Base-by-base conservation (phyloP, 2,329 filamentous ascomycete species). In the Cercospora sp. region DNA sequence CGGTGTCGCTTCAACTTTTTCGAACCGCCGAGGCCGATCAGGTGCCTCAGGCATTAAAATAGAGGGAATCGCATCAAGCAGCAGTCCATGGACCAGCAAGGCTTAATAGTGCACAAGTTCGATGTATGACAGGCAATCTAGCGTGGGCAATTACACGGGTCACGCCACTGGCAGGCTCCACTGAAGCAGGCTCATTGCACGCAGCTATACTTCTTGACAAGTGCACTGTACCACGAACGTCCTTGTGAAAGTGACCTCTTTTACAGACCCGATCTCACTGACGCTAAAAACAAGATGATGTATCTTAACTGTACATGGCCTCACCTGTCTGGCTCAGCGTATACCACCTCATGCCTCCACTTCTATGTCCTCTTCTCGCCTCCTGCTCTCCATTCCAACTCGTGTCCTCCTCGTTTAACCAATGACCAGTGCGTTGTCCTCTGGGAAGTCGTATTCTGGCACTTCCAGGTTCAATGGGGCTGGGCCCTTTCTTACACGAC, bases 401-500 rank as follows among this genome's bases (percentile, higher is more conserved):
- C 28, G 23, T 59, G n/a, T 59, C n/a, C 16, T 42, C 23, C 23
- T 23, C n/a, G n/a, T 80, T 87, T 94, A 99, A 91, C 95, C 95
- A 83, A 99, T 96, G 76, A 98, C 83, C 75, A 99, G 86, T 83
- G 89, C 90, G 80, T 87, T 89, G 12, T 97, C 95, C 80, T 94
- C 91, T 72, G 92, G 89, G 89, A 99, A 98, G 78, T 92, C 92
- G 87, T 97, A 97, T 78, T 83, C 81, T 74, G 94, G 95, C 75
- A 98, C 89, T 86, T 98, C 95, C 80, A 99, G 89, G 87, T 99
- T 99, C 79, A 99, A 89, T 74, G 95, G 95, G 70, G 95, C 95
- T 72, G 95, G 95, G 74, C 95, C 95, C 88, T 92, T 97, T 86
- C 95, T 90, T 88, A 97, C 92, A 84, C 95, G 93, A 82, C 95